Conservation (phyloP, 2,329 filamentous ascomycete species). For the Ophiognomonia clavigignenti-juglandacearum region DNA sequence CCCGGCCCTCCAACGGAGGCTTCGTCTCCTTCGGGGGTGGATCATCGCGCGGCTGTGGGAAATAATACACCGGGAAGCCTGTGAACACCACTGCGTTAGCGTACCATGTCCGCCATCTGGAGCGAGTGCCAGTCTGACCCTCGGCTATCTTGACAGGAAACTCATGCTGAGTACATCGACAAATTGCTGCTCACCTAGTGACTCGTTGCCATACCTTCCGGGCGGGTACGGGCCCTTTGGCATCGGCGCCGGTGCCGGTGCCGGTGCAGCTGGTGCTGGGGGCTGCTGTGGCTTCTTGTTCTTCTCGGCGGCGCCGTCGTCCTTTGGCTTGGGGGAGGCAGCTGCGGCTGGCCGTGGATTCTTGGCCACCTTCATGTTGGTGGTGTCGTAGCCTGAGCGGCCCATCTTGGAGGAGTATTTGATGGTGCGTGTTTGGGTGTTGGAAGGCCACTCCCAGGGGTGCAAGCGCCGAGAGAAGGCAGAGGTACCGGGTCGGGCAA, state of each 20-base stretch:
- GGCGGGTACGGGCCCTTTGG: no score
- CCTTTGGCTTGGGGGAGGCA: neutral
- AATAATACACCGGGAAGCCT: neutral
- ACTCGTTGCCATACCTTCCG: no score
- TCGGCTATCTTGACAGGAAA: no score
- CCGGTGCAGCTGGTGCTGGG: neutral
- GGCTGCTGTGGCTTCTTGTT: neutral
- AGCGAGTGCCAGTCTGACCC: no score
- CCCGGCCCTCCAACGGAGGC: neutral
- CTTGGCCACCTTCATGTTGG: constrained; percentile 4
- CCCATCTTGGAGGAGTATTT: neutral
- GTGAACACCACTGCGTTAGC: no score
- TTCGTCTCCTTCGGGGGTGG: neutral
- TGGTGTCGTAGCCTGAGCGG: constrained; percentile 12
- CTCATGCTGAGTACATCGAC: no score
- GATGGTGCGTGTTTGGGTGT: neutral
- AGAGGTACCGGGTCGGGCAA: no score
- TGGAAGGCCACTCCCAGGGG: no score
- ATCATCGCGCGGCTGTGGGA: neutral
- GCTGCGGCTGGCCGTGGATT: neutral
- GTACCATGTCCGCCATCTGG: no score
- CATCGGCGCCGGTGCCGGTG: neutral
- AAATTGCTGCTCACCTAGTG: no score
- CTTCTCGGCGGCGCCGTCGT: neutral
- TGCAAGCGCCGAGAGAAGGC: no score